Percentiles rank a stretch among this genome's conserved stretches.
Evolutionary conservation across 768 basidiomycete genomes (phyloP).

Genomic region (Phallus indusiatus): DNA sequence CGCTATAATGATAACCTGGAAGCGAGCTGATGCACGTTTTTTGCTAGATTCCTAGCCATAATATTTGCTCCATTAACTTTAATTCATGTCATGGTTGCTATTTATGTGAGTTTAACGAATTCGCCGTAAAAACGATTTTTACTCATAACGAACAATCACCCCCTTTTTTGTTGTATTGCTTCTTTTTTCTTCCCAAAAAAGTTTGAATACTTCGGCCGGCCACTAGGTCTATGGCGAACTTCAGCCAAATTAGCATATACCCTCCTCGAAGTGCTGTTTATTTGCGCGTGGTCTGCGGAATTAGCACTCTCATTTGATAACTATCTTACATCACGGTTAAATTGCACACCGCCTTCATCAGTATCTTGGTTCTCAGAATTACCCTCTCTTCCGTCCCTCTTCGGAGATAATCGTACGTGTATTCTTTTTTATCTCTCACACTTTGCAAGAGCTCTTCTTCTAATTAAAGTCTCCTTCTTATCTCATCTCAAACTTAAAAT

Average conservation of each 20-base stretch:
- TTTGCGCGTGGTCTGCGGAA: constrained; percentile 89
- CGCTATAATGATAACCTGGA: not conserved
- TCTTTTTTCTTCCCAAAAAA: constrained; percentile 25
- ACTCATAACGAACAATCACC: constrained; percentile 8
- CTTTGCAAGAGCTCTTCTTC: constrained; percentile 12
- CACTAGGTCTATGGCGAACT: constrained; percentile 86
- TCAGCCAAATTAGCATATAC: constrained; percentile 82
- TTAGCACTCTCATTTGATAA: constrained; percentile 87
- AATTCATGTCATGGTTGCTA: constrained; percentile 74
- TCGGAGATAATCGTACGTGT: constrained; percentile 30
- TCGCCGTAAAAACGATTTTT: not conserved
- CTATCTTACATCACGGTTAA: constrained; percentile 78
- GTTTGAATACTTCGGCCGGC: constrained; percentile 90
- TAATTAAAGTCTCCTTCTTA: constrained; percentile 9
- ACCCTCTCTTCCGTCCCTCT: constrained; percentile 35
- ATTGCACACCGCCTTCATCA: constrained; percentile 52
- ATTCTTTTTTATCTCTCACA: constrained; percentile 12
- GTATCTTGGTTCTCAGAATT: constrained; percentile 70
- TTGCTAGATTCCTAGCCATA: constrained; percentile 62
- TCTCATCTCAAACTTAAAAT: not conserved
- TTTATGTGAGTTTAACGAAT: constrained; percentile 51
- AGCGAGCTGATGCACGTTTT: not conserved
- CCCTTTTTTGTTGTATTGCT: constrained; percentile 11
- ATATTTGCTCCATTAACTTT: constrained; percentile 79
- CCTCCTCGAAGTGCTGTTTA: constrained; percentile 79